Evolutionary conservation across 306 rosid species (phyloP).

Genomic region (Prinsepia uniflora): DNA sequence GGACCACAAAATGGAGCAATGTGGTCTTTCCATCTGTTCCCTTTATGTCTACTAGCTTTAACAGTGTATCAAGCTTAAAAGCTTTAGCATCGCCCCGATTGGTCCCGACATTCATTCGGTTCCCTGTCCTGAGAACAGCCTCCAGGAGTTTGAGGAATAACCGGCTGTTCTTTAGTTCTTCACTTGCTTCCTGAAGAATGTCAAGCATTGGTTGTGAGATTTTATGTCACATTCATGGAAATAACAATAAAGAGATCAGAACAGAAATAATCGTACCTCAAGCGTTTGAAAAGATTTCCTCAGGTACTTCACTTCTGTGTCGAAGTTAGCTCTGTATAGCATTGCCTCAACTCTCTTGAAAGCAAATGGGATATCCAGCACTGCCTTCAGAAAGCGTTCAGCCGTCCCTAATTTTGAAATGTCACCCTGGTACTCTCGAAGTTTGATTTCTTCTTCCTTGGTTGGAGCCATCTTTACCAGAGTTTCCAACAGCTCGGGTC

Average conservation of each 20-base stretch:
- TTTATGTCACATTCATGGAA: constrained; percentile 22
- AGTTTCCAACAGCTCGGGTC: constrained; percentile 90
- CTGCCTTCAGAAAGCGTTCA: constrained; percentile 85
- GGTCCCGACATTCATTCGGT: constrained; percentile 97
- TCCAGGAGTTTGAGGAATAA: constrained; percentile 92
- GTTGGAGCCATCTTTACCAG: constrained; percentile 99
- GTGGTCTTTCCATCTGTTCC: constrained; percentile 98
- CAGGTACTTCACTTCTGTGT: constrained; percentile 80
- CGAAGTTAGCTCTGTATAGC: constrained; percentile 95
- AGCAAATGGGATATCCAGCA: constrained; percentile 87
- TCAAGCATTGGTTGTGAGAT: constrained; percentile 20
- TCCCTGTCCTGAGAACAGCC: constrained; percentile 98
- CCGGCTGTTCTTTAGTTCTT: constrained; percentile 79
- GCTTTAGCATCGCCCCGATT: constrained; percentile 94
- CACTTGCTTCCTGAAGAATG: constrained; percentile 76
- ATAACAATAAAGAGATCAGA: constrained; percentile 18
- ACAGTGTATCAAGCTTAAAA: constrained; percentile 86
- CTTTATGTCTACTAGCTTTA: constrained; percentile 89
- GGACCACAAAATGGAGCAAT: constrained; percentile 95
- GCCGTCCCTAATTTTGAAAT: constrained; percentile 86
- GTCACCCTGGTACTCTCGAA: constrained; percentile 67
- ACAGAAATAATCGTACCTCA: constrained; percentile 46
- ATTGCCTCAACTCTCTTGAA: constrained; percentile 96
- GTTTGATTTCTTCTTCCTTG: constrained; percentile 95
- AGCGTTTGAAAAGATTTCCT: constrained; percentile 85